Conservation (phyloP, 768 basidiomycete species). For the Ramaria rubella region DNA sequence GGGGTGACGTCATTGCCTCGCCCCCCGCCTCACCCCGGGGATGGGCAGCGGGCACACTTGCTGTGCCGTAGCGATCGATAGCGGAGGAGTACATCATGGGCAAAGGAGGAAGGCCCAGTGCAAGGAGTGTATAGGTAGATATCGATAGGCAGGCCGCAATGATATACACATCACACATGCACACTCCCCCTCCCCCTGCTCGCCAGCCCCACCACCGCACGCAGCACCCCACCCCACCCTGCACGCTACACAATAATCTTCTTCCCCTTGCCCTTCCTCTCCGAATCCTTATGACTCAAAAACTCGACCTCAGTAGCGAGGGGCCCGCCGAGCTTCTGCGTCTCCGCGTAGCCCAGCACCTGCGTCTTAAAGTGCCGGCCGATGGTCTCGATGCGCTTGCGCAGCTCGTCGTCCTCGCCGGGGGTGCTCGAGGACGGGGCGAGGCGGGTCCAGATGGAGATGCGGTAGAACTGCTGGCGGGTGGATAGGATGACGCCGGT, state of each 20-base stretch:
- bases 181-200: too few species aligned
- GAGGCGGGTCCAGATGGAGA: constrained; percentile 95
- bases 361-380: constrained; percentile 87
- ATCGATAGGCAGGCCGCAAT: too few species aligned
- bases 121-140: too few species aligned
- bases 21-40: too few species aligned
- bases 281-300: constrained; percentile 88
- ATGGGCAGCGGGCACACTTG: too few species aligned
- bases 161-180: too few species aligned
- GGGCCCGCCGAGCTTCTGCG: constrained; percentile 73
- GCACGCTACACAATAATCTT: constrained; percentile 59
- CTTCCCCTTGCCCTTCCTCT: constrained; percentile 83
- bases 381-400: constrained; percentile 76
- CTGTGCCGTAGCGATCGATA: too few species aligned
- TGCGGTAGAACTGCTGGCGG: constrained; percentile 89
- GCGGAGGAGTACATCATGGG: too few species aligned
- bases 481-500: constrained; percentile 95
- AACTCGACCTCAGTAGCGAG: constrained; percentile 94
- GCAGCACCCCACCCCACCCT: too few species aligned
- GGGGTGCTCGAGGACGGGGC: constrained; percentile 39
- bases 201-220: too few species aligned
- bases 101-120: too few species aligned
- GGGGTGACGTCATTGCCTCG: too few species aligned
- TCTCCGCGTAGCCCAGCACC: constrained; percentile 76
- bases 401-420: constrained; percentile 49